Evolutionary conservation across 2,329 filamentous ascomycete genomes (phyloP).

Genomic region (Arthrinium puccinioides): DNA sequence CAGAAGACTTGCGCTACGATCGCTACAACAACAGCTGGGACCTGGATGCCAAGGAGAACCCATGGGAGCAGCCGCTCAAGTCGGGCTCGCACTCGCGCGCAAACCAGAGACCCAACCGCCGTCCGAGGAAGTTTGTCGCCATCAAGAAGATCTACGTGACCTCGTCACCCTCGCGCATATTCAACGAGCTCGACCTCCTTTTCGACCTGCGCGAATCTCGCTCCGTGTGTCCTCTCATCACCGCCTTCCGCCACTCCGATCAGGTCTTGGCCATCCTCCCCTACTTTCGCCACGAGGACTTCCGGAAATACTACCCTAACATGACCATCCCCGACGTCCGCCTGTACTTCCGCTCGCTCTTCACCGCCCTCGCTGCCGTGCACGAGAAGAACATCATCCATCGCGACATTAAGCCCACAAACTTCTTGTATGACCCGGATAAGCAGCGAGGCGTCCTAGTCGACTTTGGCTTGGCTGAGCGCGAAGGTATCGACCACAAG

Average conservation of each 20-base stretch:
- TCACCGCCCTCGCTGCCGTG: conserved; percentile 76
- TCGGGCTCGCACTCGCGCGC: conserved; percentile 34
- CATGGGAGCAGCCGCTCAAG: conserved; percentile 61
- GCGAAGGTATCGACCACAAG: conserved; percentile 68
- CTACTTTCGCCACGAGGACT: conserved; percentile 93
- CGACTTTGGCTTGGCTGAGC: conserved; percentile 96
- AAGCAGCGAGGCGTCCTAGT: conserved; percentile 82
- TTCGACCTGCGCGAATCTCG: conserved; percentile 77
- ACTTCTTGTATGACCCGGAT: conserved; percentile 85
- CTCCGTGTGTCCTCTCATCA: conserved; percentile 91
- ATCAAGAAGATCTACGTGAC: conserved; percentile 99
- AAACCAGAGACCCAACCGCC: conserved; percentile 26
- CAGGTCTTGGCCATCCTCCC: conserved; percentile 93
- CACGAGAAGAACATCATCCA: conserved; percentile 83
- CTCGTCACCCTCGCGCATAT: conserved; percentile 83
- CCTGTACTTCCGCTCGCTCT: conserved; percentile 82
- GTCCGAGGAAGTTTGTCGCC: conserved; percentile 70
- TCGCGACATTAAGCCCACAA: conserved; percentile 94
- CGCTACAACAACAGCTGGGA: conserved; percentile 85
- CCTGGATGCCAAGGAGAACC: conserved; percentile 54
- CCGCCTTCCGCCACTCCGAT: conserved; percentile 89
- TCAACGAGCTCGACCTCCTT: conserved; percentile 92
- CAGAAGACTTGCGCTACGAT: conserved; percentile 84
- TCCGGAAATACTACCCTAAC: conserved; percentile 86
- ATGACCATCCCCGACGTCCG: conserved; percentile 83